A percentile compares a stretch with the other conserved stretches of the same genome.
Conservation (phyloP, 177 flowering plant species). For the Tripterygium wilfordii region DNA sequence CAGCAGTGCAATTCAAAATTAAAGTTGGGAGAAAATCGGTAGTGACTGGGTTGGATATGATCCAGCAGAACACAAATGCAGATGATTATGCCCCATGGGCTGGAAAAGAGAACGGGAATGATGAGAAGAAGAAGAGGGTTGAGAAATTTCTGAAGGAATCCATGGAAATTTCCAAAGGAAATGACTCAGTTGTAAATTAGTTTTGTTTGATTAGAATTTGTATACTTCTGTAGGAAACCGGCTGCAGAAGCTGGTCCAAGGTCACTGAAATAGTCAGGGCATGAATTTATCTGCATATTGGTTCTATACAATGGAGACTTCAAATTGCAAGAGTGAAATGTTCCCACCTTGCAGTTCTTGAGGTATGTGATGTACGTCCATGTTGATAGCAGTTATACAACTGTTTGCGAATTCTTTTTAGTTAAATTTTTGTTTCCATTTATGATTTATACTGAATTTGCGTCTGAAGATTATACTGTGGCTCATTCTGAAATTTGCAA, state of each 20-base stretch:
- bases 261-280: slow-evolving; percentile 18
- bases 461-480: no score
- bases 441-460: no score
- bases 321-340: slow-evolving; percentile 12
- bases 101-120: slow-evolving; percentile 27
- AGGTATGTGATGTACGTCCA: no score
- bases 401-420: no score
- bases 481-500: no score
- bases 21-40: slow-evolving; percentile 24
- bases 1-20: slow-evolving; percentile 36
- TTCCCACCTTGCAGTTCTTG: slow-evolving; percentile 20
- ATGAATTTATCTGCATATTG: slow-evolving; percentile 15
- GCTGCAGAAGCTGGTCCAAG: slow-evolving; percentile 21
- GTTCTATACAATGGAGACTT: slow-evolving; percentile 18
- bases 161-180: slow-evolving; percentile 23
- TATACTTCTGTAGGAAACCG: slow-evolving; percentile 25
- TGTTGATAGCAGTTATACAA: no score
- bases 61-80: slow-evolving; percentile 9
- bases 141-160: slow-evolving; percentile 34
- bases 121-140: slow-evolving; percentile 37
- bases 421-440: no score
- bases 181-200: slow-evolving; percentile 37
- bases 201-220: slow-evolving; percentile 25
- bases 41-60: slow-evolving; percentile 6
- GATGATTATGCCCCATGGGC: slow-evolving; percentile 16